These are phyloP conservation scores for Solanum hybrid DNA, from an alignment of 305 asterid species.

Conservation along the genomic window DNA sequence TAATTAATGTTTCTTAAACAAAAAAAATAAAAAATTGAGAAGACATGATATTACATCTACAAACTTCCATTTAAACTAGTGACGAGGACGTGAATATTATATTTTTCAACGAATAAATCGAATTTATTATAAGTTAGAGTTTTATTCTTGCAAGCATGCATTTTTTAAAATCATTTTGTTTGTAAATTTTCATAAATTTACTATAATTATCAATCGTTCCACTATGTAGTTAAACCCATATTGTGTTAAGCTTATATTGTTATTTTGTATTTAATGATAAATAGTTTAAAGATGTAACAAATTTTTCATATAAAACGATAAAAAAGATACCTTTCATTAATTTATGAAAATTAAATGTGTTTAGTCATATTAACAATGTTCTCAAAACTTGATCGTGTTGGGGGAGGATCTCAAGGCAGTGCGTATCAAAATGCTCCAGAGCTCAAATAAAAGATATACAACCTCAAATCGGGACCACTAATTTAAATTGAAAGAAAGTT, in stretches of 20 bases:
- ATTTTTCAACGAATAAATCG: neutral
- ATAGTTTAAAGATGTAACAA: neutral
- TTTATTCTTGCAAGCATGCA: neutral
- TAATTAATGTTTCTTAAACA: neutral
- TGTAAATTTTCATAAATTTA: neutral
- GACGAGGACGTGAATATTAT: neutral
- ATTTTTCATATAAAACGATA: neutral
- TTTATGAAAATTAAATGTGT: neutral
- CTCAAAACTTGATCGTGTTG: neutral
- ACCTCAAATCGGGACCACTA: neutral
- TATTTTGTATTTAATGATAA: neutral
- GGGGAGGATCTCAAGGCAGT: neutral
- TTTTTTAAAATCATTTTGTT: neutral
- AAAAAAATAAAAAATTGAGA: neutral
- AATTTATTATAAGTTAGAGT: neutral
- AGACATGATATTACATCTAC: neutral
- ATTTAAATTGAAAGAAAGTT: too few relatives aligned
- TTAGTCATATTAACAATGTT: neutral
- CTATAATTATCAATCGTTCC: neutral
- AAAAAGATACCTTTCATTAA: neutral
- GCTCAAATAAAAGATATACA: too few relatives aligned
- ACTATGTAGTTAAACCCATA: neutral
- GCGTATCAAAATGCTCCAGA: neutral
- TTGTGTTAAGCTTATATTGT: neutral
- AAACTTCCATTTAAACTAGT: neutral